Conservation (phyloP, 2,329 filamentous ascomycete genomes). For the Colletotrichum musicola region DNA sequence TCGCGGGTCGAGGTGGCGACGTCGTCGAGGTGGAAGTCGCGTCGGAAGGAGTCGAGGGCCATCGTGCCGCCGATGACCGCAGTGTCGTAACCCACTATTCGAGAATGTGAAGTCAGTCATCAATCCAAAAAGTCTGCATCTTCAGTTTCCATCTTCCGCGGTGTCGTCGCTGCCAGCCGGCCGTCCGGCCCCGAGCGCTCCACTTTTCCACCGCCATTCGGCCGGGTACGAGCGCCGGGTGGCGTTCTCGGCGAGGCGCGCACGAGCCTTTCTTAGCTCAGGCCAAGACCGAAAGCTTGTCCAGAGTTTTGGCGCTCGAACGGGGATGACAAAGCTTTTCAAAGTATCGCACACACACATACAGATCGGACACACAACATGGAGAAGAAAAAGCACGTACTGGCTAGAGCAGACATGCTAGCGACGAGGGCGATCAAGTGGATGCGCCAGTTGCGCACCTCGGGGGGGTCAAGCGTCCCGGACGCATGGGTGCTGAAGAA, state of each 20-base stretch:
- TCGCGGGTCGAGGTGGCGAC: constrained; percentile 45
- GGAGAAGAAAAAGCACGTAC: constrained; percentile 33
- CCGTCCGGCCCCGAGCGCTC: background rate
- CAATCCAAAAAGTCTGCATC: background rate
- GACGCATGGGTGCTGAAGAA: constrained; percentile 46
- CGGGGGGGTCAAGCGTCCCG: constrained; percentile 42
- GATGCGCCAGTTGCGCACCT: constrained; percentile 47
- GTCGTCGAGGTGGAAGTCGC: constrained; percentile 50
- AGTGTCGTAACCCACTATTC: constrained; percentile 53
- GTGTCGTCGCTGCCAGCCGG: background rate
- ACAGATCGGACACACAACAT: background rate
- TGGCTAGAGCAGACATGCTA: constrained; percentile 45
- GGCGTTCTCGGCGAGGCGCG: background rate
- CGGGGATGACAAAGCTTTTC: background rate
- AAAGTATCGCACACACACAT: background rate
- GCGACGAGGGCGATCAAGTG: constrained; percentile 44
- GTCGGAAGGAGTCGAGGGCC: constrained; percentile 52
- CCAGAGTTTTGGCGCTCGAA: background rate
- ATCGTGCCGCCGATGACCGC: constrained; percentile 56
- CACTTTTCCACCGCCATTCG: background rate
- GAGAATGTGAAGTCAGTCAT: background rate
- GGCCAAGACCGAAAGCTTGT: background rate
- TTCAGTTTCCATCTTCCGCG: background rate
- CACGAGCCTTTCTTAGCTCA: background rate
- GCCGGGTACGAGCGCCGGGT: background rate